These are phyloP conservation scores for Aspergillus japonicus DNA, from an alignment of 2,329 filamentous ascomycete genomes.

Conservation along the genomic window DNA sequence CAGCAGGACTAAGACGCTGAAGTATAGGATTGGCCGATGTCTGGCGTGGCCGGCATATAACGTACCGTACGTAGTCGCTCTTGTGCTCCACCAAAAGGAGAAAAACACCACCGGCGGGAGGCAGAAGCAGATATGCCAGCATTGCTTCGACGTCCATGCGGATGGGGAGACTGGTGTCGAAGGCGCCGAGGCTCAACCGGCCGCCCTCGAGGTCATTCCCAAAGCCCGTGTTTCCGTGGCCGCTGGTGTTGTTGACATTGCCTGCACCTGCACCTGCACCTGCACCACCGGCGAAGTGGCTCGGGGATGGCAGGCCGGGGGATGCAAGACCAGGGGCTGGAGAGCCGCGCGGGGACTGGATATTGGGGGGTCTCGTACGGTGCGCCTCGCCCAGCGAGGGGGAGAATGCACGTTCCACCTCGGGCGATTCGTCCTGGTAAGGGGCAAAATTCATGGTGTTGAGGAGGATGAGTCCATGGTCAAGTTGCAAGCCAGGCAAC, in stretches of 20 bases:
- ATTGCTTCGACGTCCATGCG: constrained; percentile 87
- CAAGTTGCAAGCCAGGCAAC: not conserved
- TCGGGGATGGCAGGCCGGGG: constrained; percentile 40
- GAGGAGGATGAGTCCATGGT: constrained; percentile 1
- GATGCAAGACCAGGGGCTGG: constrained; percentile 46
- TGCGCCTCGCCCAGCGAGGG: constrained; percentile 56
- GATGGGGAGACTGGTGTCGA: constrained; percentile 85
- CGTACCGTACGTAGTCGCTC: constrained; percentile 91
- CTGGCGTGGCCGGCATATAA: not conserved
- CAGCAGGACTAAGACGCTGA: not conserved
- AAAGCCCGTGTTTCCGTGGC: constrained; percentile 43
- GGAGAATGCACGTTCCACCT: constrained; percentile 76
- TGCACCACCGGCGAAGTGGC: constrained; percentile 37
- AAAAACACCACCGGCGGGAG: constrained; percentile 81
- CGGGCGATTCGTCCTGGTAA: constrained; percentile 89
- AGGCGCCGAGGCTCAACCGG: constrained; percentile 69
- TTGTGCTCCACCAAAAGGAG: constrained; percentile 85
- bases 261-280: constrained; percentile 30
- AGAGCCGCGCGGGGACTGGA: constrained; percentile 53
- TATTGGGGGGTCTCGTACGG: constrained; percentile 54
- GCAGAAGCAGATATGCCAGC: constrained; percentile 80
- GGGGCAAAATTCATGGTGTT: constrained; percentile 85
- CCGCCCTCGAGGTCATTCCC: constrained; percentile 46
- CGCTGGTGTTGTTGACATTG: constrained; percentile 23
- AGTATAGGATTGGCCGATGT: too few species aligned